A percentile compares a stretch with the other conserved stretches of the same genome.
Evolutionary conservation across 768 basidiomycete genomes (phyloP).

Genomic region (Xerocomellus intermedius): DNA sequence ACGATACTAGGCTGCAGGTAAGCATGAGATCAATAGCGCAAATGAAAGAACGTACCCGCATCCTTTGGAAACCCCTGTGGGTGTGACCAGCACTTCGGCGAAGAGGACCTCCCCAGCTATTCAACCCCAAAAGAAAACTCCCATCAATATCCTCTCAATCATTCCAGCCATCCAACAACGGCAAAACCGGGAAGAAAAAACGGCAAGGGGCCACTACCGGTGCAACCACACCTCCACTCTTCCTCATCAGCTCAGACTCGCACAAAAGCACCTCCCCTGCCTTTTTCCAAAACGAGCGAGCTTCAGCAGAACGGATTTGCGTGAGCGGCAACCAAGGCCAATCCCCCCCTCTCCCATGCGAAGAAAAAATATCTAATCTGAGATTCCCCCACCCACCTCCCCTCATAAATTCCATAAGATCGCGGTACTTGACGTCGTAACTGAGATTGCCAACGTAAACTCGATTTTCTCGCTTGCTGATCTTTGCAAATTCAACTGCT

Average conservation of each 20-base stretch:
- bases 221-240: conserved; percentile 31
- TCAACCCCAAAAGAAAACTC: conserved; percentile 85
- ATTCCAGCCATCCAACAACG: conserved; percentile 53
- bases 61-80: conserved; percentile 95
- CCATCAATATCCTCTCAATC: conserved; percentile 87
- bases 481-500: conserved; percentile 91
- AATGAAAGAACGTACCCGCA: conserved; percentile 77
- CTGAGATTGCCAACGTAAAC: conserved; percentile 99
- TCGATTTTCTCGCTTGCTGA: conserved; percentile 96
- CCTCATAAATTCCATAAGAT: conserved; percentile 99
- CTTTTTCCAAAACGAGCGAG: conserved; percentile 35
- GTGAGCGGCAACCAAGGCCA: conserved; percentile 28
- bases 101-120: conserved; percentile 99
- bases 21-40: conserved; percentile 1
- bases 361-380: conserved; percentile 54
- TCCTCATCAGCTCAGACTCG: conserved; percentile 38
- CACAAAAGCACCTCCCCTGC: conserved; percentile 29
- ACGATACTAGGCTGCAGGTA: conserved; percentile 68
- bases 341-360: conserved; percentile 34
- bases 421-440: conserved; percentile 98
- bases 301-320: conserved; percentile 36
- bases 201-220: conserved; percentile 39
- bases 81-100: conserved; percentile 97
- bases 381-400: conserved; percentile 96
- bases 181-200: conserved; percentile 41